A percentile compares a stretch with the other conserved stretches of the same genome.
Conservation (phyloP, 2,329 filamentous ascomycete genomes). For the Helotiales sp. region DNA sequence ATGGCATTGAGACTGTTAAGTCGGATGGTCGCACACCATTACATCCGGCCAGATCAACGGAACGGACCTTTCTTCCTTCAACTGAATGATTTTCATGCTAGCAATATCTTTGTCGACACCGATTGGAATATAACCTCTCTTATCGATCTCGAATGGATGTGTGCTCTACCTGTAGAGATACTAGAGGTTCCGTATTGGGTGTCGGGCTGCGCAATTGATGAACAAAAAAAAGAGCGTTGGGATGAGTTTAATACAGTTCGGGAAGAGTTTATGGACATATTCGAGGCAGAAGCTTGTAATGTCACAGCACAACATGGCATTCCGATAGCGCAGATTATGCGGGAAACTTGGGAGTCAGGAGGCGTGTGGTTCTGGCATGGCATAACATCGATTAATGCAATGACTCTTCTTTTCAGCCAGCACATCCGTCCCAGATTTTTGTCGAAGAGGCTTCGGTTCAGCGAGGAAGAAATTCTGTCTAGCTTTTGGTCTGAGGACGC, state of each 20-base stretch:
- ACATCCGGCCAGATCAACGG: constrained; percentile 36
- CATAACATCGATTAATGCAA: constrained; percentile 37
- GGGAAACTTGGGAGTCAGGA: constrained; percentile 37
- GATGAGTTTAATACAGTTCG: constrained; percentile 31
- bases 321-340: constrained; percentile 34
- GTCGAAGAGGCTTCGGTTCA: not conserved
- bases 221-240: constrained; percentile 26
- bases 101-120: constrained; percentile 47
- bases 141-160: constrained; percentile 47
- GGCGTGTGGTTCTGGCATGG: constrained; percentile 42
- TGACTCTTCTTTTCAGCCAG: not conserved
- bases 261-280: constrained; percentile 37
- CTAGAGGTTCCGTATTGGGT: constrained; percentile 44
- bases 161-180: constrained; percentile 41
- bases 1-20: constrained; percentile 40
- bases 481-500: not conserved
- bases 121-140: constrained; percentile 45
- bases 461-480: not conserved
- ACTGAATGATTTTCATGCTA: constrained; percentile 44
- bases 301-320: constrained; percentile 16
- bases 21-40: constrained; percentile 38
- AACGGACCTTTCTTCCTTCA: constrained; percentile 41
- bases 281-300: constrained; percentile 33
- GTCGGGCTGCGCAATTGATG: constrained; percentile 35
- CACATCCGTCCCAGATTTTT: not conserved